Percentiles rank a stretch among this genome's conserved stretches.
These are phyloP conservation scores for Penicillium taxi DNA, from an alignment of 495 filamentous ascomycete genomes.

Conservation along the genomic window DNA sequence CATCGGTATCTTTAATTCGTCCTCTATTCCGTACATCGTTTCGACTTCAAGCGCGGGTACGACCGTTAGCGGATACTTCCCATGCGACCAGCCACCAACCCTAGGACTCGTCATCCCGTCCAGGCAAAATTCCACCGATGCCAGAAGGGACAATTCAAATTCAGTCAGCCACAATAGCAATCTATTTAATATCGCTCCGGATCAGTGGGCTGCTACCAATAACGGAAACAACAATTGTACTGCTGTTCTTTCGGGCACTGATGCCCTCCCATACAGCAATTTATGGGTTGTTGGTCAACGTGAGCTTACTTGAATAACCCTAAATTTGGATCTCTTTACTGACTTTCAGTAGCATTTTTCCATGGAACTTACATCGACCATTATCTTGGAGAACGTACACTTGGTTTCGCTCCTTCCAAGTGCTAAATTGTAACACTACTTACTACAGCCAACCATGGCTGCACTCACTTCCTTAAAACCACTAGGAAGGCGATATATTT, in stretches of 20 bases:
- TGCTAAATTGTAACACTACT: background rate
- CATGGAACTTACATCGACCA: constrained; percentile 10
- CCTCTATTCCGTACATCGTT: background rate
- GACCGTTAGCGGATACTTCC: constrained; percentile 7
- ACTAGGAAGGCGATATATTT: no score
- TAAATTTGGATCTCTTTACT: background rate
- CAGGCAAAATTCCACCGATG: background rate
- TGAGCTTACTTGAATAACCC: background rate
- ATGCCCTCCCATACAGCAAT: background rate
- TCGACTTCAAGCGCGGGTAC: background rate
- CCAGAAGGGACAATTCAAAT: background rate
- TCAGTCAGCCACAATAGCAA: background rate
- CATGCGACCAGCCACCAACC: constrained; percentile 8
- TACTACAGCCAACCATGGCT: no score
- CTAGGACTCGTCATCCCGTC: constrained; percentile 6
- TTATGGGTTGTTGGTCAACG: constrained; percentile 10
- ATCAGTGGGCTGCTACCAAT: constrained; percentile 4
- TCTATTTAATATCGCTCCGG: constrained; percentile 4
- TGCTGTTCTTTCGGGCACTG: constrained; percentile 5
- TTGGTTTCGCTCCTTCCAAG: constrained; percentile 5
- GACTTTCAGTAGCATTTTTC: constrained; percentile 6
- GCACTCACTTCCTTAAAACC: no score
- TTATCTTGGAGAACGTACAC: constrained; percentile 4
- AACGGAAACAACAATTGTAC: constrained; percentile 13
- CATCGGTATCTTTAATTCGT: constrained; percentile 4